A percentile compares a stretch with the other conserved stretches of the same genome.
Evolutionary conservation across 2,329 filamentous ascomycete genomes (phyloP).

Genomic region (Amylocarpus encephaloides): DNA sequence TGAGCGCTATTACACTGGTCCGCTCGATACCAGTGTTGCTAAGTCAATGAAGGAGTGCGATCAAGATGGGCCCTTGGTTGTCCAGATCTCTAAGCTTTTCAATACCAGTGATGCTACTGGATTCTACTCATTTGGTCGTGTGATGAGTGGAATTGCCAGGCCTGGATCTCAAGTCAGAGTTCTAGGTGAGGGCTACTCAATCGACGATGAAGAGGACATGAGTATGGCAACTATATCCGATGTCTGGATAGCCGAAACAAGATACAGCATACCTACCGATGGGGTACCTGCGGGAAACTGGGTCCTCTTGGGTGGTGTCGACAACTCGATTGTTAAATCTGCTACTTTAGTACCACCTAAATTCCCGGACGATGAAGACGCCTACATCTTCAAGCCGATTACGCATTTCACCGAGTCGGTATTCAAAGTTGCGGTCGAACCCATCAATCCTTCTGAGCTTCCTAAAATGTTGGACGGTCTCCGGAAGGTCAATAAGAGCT

Average conservation of each 20-base stretch:
- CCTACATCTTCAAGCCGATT: constrained; percentile 90
- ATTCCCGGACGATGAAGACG: constrained; percentile 81
- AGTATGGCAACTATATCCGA: constrained; percentile 74
- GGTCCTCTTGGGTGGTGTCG: constrained; percentile 84
- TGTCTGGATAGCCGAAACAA: constrained; percentile 84
- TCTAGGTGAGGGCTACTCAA: constrained; percentile 88
- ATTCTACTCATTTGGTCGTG: constrained; percentile 84
- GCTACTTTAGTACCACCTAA: constrained; percentile 80
- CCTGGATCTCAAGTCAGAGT: constrained; percentile 81
- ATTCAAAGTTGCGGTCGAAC: constrained; percentile 95
- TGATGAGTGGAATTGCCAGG: constrained; percentile 84
- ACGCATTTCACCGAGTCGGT: constrained; percentile 96
- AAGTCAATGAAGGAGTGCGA: constrained; percentile 76
- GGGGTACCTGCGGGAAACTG: constrained; percentile 92
- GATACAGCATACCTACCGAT: constrained; percentile 87
- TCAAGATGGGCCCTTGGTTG: constrained; percentile 82
- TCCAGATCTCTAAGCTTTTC: constrained; percentile 91
- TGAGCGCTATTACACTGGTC: constrained; percentile 87
- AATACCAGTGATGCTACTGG: constrained; percentile 83
- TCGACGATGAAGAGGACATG: constrained; percentile 98
- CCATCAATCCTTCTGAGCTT: constrained; percentile 94
- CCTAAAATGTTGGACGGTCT: constrained; percentile 98
- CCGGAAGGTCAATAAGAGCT: constrained; percentile 95
- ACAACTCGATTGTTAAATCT: constrained; percentile 97
- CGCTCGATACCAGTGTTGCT: constrained; percentile 73